Percentiles rank a stretch among this genome's conserved stretches.
phyloP scores from a whole-genome alignment of 345 rosid species.

The Hypericum perforatum region DNA sequence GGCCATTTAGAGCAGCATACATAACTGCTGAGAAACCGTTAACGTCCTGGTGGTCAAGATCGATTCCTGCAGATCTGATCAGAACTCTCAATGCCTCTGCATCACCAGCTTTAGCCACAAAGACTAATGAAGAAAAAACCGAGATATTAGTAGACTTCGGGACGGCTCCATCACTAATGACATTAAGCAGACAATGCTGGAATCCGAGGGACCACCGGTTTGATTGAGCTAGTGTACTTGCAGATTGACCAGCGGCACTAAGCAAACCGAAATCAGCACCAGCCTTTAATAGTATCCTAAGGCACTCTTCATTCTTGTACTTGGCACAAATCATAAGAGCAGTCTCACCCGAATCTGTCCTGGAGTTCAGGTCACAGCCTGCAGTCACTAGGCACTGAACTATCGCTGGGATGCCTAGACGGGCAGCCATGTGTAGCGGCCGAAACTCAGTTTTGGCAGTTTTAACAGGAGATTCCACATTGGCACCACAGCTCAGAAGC shows the following conservation, averaged over 20 bases:
- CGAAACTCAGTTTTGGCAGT: slow-evolving; percentile 24
- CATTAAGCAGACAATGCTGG: slow-evolving; percentile 13
- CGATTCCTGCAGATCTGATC: slow-evolving; percentile 8
- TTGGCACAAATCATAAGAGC: slow-evolving; percentile 26
- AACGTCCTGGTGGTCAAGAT: slow-evolving; percentile 17
- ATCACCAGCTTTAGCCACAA: no score
- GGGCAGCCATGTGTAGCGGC: slow-evolving; percentile 27
- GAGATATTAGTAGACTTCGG: no score
- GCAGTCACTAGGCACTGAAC: slow-evolving; percentile 18
- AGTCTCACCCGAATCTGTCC: slow-evolving; percentile 25
- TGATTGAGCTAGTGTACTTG: slow-evolving; percentile 19
- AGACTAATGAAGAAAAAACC: no score
- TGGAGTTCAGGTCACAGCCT: slow-evolving; percentile 19
- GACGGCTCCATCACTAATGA: neutral
- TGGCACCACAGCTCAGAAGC: slow-evolving; percentile 22
- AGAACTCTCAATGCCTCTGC: neutral
- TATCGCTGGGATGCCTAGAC: slow-evolving; percentile 19
- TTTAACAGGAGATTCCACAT: slow-evolving; percentile 18
- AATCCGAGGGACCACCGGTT: slow-evolving; percentile 17
- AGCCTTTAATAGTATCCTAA: slow-evolving; percentile 20
- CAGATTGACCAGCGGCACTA: slow-evolving; percentile 18
- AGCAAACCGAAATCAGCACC: slow-evolving; percentile 28
- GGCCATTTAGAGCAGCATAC: slow-evolving; percentile 18
- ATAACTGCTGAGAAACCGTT: slow-evolving; percentile 19
- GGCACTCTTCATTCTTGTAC: slow-evolving; percentile 24